Base-by-base conservation (phyloP, 805 yeast species). In the Saturnispora sekii region DNA sequence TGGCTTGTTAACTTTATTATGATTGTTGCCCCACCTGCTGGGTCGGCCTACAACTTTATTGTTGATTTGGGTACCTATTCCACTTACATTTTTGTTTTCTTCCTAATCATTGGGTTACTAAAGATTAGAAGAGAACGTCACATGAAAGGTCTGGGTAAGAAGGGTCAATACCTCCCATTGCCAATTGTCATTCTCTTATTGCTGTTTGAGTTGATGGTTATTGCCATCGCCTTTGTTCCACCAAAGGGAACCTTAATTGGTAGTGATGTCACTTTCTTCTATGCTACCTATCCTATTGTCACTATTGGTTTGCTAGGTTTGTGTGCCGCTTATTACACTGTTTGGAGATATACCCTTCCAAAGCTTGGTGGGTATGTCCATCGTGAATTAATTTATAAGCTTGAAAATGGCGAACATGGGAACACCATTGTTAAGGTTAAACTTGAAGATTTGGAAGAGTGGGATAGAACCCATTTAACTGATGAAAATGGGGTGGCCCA, bases 31-130 rank as follows among this genome's bases (percentile, higher is more conserved):
- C 85, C 86, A 35, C 90, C 93, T 15, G 84, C 89, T 21, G 94
- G 93, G 46, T 94, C 84, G 58, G 94, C 94, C 40, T 85, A 84
- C 67, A 81, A 83, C 62, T 82, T 86, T 60, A 77, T 85, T 53
- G 61, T 83, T 62, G 84, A 86, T 63, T 70, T 86, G 67, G 81
- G 84, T 54, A 79, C 90, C 2, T 85, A 85, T 61, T 90, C 95
- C 41, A 73, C 80, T 66, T 81, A 85, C 57, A 80, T 85, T 41
- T 81, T 85, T 55, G 81, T 84, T 60, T 66, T 79, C 29, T 68
- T 70, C 37, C 77, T 85, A 34, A 79, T 83, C 14, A 55, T 72
- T 43, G 95, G 84, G 15, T 66, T 81, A 53, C 59, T 84, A 38
- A 68, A 56, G 47, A 51, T 70, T 31, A 65, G 72, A 52, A 59